phyloP scores from a whole-genome alignment of 108 stramenopile species.

The Epithemia pelagica region DNA sequence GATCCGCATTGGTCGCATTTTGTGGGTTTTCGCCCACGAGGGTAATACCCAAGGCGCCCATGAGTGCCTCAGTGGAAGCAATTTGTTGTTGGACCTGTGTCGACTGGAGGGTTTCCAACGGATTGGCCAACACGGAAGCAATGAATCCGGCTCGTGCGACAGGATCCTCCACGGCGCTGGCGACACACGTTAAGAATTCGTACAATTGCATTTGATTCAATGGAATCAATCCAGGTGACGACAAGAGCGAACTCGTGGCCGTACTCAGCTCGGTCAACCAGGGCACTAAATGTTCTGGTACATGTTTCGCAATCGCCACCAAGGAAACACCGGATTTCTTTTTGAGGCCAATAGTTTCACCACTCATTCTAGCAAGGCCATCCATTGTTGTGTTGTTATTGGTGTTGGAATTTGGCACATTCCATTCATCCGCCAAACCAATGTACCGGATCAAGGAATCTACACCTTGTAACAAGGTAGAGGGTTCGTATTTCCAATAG shows the following conservation, averaged over 20 bases:
- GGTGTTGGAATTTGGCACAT: slow-evolving; percentile 16
- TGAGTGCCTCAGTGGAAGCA: slow-evolving; percentile 46
- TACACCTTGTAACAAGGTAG: slow-evolving; percentile 65
- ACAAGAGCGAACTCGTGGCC: slow-evolving; percentile 48
- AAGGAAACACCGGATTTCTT: slow-evolving; percentile 77
- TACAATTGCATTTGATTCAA: slow-evolving; percentile 81
- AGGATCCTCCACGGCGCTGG: slow-evolving; percentile 77
- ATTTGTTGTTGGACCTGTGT: slow-evolving; percentile 44
- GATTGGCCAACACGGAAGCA: slow-evolving; percentile 65
- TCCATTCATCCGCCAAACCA: slow-evolving; percentile 48
- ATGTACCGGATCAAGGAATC: slow-evolving; percentile 65
- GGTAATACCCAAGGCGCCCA: slow-evolving; percentile 53
- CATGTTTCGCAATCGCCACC: slow-evolving; percentile 65
- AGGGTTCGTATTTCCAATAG: slow-evolving; percentile 77
- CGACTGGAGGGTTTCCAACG: slow-evolving; percentile 49
- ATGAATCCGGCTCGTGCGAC: slow-evolving; percentile 64
- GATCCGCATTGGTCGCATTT: slow-evolving; percentile 52
- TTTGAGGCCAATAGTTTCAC: slow-evolving; percentile 59
- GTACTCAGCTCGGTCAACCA: slow-evolving; percentile 78
- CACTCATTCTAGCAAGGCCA: slow-evolving; percentile 28
- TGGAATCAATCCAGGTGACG: slow-evolving; percentile 54
- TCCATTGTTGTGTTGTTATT: slow-evolving; percentile 19
- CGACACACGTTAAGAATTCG: slow-evolving; percentile 82
- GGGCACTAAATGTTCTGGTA: slow-evolving; percentile 73
- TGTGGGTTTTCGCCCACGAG: slow-evolving; percentile 50